A percentile compares a stretch with the other conserved stretches of the same genome.
phyloP scores from a whole-genome alignment of 2,329 filamentous ascomycete genomes.

The Diaporthe longicolla region DNA sequence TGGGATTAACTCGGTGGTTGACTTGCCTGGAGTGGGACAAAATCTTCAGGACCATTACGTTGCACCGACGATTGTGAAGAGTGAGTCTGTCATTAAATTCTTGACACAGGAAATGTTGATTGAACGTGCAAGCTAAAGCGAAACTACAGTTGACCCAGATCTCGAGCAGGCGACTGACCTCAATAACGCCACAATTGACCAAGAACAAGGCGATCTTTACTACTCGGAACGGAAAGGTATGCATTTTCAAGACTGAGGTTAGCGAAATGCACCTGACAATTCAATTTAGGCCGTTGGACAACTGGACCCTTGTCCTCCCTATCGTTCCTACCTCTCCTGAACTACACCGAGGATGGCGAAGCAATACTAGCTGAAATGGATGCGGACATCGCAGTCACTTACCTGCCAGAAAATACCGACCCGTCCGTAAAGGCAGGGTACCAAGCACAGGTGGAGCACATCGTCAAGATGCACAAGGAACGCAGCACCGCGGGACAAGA shows the following conservation, averaged over 20 bases:
- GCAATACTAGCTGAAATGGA: background rate
- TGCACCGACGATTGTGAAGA: background rate
- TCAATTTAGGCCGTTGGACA: background rate
- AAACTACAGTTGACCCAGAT: background rate
- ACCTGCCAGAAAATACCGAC: background rate
- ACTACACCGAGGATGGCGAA: conserved; percentile 2
- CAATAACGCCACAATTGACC: background rate
- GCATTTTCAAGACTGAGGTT: background rate
- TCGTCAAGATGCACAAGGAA: conserved; percentile 9
- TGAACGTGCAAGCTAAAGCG: background rate
- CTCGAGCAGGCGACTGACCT: conserved; percentile 2
- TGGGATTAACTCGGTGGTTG: background rate
- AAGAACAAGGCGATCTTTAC: background rate
- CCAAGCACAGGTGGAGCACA: background rate
- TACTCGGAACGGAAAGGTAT: conserved; percentile 3
- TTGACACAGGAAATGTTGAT: too few species aligned
- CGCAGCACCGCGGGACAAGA: conserved; percentile 2
- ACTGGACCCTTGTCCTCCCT: background rate
- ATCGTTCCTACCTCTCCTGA: background rate
- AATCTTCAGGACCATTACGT: conserved; percentile 13
- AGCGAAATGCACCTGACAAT: background rate
- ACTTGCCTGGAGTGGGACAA: conserved; percentile 1
- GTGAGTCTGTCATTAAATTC: background rate
- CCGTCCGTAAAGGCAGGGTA: background rate
- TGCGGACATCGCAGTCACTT: background rate